These are phyloP conservation scores for Brettanomyces custersianus DNA, from an alignment of 805 yeast genomes.

Conservation along the genomic window DNA sequence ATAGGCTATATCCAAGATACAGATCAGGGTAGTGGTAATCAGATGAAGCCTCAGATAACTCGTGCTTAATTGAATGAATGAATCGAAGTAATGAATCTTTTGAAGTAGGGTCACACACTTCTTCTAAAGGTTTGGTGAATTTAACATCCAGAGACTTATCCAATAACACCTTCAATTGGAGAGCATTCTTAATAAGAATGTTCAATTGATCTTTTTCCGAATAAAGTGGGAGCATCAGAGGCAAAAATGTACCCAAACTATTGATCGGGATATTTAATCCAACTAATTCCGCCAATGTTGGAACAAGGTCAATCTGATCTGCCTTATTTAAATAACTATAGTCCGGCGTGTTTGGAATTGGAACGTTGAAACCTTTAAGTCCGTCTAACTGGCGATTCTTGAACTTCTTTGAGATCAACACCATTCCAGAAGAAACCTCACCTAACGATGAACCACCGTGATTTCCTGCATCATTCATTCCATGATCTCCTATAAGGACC, in stretches of 20 bases:
- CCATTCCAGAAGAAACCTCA: constrained; percentile 82
- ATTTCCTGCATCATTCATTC: constrained; percentile 92
- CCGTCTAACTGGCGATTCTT: constrained; percentile 13
- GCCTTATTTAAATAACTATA: constrained; percentile 46
- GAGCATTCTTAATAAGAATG: constrained; percentile 44
- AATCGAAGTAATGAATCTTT: constrained; percentile 16
- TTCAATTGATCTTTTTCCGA: constrained; percentile 24
- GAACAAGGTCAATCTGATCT: constrained; percentile 67
- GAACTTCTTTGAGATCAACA: constrained; percentile 59
- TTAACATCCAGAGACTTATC: constrained; percentile 28
- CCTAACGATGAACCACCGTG: constrained; percentile 95
- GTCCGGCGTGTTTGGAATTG: constrained; percentile 29
- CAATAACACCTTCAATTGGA: constrained; percentile 44
- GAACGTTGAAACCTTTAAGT: constrained; percentile 18
- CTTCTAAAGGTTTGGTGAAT: constrained; percentile 4
- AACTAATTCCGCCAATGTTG: constrained; percentile 53
- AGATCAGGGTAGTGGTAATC: constrained; percentile 58
- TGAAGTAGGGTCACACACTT: constrained; percentile 8
- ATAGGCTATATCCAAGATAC: constrained; percentile 28
- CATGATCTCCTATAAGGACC: constrained; percentile 86
- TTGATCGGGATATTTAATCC: constrained; percentile 65
- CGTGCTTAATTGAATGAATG: constrained; percentile 39
- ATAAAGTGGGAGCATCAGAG: constrained; percentile 49
- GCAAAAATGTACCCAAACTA: constrained; percentile 63
- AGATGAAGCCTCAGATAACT: constrained; percentile 54